Conservation (phyloP, 345 rosid genomes). For the Eucalyptus microcorys region DNA sequence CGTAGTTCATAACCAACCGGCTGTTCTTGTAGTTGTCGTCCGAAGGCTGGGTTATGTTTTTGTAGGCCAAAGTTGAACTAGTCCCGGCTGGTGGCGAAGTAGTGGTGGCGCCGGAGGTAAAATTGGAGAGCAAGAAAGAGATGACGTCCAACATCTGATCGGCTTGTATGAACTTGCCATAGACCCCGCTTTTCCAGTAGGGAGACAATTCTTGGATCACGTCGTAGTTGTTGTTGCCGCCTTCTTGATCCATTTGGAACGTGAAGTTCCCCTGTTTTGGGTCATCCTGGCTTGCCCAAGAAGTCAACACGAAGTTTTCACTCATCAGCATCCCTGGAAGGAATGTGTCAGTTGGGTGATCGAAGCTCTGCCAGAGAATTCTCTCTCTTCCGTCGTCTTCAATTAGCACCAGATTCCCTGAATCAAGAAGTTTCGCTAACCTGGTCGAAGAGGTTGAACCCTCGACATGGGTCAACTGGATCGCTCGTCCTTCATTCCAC, state of each 20-base stretch:
- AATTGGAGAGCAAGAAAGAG: background rate
- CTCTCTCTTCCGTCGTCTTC: background rate
- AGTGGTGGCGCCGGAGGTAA: too few species aligned
- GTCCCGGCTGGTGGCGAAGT: too few species aligned
- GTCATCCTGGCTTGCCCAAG: slow-evolving; percentile 37
- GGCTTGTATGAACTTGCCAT: background rate
- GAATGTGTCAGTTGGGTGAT: slow-evolving; percentile 37
- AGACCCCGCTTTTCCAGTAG: background rate
- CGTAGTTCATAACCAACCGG: slow-evolving; percentile 8
- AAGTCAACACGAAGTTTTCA: slow-evolving; percentile 3
- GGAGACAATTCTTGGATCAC: background rate
- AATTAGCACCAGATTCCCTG: slow-evolving; percentile 22
- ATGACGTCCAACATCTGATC: too few species aligned
- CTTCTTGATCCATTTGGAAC: background rate
- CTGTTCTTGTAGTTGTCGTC: too few species aligned
- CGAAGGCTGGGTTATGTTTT: too few species aligned
- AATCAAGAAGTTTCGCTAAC: background rate
- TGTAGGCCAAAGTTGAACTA: too few species aligned
- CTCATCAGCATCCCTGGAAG: slow-evolving; percentile 41
- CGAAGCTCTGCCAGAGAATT: slow-evolving; percentile 36
- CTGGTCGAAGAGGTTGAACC: slow-evolving; percentile 8
- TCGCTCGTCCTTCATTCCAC: background rate
- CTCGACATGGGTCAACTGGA: background rate
- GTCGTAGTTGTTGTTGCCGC: background rate
- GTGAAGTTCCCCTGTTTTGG: slow-evolving; percentile 44